Evolutionary conservation across 306 rosid genomes (phyloP), one percentile per base, ranked within the genome.

Genomic region (Ceratonia siliqua): DNA sequence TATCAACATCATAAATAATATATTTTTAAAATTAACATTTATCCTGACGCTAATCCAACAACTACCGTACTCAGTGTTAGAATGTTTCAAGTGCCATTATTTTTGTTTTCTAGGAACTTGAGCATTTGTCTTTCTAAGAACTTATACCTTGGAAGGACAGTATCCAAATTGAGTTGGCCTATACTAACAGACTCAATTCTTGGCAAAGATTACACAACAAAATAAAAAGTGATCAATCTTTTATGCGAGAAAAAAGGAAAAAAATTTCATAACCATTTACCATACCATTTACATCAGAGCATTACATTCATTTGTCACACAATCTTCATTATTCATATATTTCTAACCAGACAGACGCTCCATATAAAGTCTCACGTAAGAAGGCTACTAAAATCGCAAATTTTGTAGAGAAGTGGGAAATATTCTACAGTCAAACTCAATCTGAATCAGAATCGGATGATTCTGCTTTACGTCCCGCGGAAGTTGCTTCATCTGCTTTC

Each of bases 391-490:
- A 35, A 12, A 58, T 28, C n/a, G 27, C 62, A 72, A n/a, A 43
- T 22, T 66, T 8, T 56, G 2, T 22, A 20, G 43, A 17, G 9
- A 14, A 35, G 61, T 15, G 32, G 5, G 15, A 24, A 11, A 2
- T 4, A 28, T 28, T 28, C 4, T 28, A 2, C 8, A 21, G 14
- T 8, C 53, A 54, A 33, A 18, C 32, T 59, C 28, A 83, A 32
- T 82, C 85, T 0, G 85, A 81, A 35, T 75, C 85, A 38, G 86
- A 89, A 20, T 21, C 62, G 0, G 91, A 80, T 70, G 79, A 90
- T 56, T 81, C 83, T 18, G 84, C 49, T 56, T 33, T 81, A 38
- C 65, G 15, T 58, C 20, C 85, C 3, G 20, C 41, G 11, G 66
- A 21, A 15, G 64, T 73, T 9, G 58, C 62, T 15, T 67, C 70